Percentiles rank a stretch among this genome's conserved stretches.
Evolutionary conservation across 2,329 filamentous ascomycete species (phyloP).

Genomic region (Dactylellina drechsleri): DNA sequence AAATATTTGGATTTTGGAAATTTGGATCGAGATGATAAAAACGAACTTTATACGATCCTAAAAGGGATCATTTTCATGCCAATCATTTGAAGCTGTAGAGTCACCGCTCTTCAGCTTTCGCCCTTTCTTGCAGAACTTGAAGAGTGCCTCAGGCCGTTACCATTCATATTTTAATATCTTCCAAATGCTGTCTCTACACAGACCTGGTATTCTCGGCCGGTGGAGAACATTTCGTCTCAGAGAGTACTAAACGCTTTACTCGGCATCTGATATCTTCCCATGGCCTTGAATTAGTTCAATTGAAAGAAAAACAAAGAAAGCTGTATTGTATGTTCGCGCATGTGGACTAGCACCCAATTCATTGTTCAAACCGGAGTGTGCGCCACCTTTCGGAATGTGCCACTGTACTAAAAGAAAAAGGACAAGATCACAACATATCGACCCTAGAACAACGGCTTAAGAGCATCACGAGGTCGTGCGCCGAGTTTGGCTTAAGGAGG

Average conservation of each 20-base stretch:
- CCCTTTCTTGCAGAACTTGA: not conserved
- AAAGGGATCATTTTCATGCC: not conserved
- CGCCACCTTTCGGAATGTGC: slow-evolving; percentile 5
- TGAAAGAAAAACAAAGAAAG: too few relatives aligned
- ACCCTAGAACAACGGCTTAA: slow-evolving; percentile 13
- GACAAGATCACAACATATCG: too few relatives aligned
- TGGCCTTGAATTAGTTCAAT: too few relatives aligned
- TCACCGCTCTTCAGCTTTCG: not conserved
- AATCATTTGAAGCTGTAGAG: not conserved
- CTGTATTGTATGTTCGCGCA: too few relatives aligned
- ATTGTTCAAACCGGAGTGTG: not conserved
- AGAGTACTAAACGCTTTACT: too few relatives aligned
- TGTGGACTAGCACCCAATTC: too few relatives aligned
- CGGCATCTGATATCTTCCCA: too few relatives aligned
- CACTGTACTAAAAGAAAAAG: slow-evolving; percentile 1
- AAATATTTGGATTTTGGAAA: not conserved
- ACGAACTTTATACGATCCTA: not conserved
- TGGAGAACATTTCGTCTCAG: too few relatives aligned
- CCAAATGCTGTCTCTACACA: too few relatives aligned
- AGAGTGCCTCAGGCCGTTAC: not conserved
- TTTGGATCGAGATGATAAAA: slow-evolving; percentile 10
- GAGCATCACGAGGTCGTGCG: slow-evolving; percentile 13
- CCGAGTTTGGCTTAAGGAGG: not conserved
- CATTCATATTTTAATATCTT: too few relatives aligned
- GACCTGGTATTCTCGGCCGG: too few relatives aligned